Evolutionary conservation across 306 rosid species (phyloP).

Genomic region (Citrullus mucosospermus): DNA sequence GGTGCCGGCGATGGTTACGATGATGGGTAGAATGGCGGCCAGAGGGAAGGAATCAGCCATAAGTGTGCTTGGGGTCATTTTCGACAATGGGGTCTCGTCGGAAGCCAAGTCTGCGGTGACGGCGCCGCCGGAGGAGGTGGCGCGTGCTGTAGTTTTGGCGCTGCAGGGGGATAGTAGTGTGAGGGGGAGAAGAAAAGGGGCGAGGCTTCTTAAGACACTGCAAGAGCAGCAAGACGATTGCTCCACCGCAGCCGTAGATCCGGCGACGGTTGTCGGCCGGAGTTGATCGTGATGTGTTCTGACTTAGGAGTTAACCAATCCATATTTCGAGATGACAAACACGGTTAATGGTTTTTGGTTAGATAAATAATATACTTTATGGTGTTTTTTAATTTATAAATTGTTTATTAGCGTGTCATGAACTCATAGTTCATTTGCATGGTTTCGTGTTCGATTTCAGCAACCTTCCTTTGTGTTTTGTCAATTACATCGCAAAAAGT

Average conservation of each 20-base stretch:
- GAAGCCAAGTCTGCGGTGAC: constrained; percentile 10
- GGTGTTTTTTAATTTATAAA: background rate
- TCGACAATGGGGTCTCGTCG: constrained; percentile 16
- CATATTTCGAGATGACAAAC: background rate
- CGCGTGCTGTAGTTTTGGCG: constrained; percentile 81
- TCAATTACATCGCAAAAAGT: background rate
- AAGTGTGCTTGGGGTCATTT: constrained; percentile 65
- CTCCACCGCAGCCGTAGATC: background rate
- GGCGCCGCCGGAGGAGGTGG: constrained; percentile 90
- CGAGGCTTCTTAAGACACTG: constrained; percentile 47
- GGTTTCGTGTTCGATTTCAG: too few relatives aligned
- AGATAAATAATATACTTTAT: background rate
- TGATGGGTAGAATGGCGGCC: constrained; percentile 74
- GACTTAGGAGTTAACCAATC: background rate
- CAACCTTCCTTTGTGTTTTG: background rate
- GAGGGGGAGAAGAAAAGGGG: constrained; percentile 71
- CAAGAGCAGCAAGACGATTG: constrained; percentile 10
- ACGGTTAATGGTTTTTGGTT: background rate
- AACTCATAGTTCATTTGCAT: background rate
- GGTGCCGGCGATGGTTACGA: constrained; percentile 77
- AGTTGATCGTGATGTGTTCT: background rate
- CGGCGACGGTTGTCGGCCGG: background rate
- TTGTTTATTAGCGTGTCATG: background rate
- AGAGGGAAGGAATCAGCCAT: constrained; percentile 80
- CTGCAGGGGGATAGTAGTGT: constrained; percentile 69